These are phyloP conservation scores for Protomyces lactucae-debilis DNA, from an alignment of 1,139 yeast species.

Conservation along the genomic window DNA sequence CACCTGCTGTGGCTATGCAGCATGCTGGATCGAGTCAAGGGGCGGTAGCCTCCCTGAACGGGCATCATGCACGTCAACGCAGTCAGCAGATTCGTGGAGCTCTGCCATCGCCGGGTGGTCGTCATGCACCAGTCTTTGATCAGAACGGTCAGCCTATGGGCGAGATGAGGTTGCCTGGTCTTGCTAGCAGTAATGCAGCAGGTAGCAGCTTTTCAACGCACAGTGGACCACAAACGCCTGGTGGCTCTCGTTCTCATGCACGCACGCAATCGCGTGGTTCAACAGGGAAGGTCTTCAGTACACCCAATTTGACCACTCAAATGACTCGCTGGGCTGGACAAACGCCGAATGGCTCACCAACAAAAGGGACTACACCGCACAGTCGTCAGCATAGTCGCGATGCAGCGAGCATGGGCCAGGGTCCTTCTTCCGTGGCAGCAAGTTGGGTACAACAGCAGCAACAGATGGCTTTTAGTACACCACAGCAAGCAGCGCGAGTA, in stretches of 20 bases:
- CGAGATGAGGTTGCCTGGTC: background rate
- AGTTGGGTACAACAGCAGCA: slow-evolving; percentile 23
- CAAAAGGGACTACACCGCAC: background rate
- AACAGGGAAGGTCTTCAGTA: slow-evolving; percentile 8
- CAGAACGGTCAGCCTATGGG: background rate
- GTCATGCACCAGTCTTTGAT: background rate
- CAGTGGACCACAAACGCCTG: slow-evolving; percentile 14
- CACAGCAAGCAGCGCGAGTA: slow-evolving; percentile 13
- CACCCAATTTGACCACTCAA: slow-evolving; percentile 21
- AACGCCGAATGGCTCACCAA: slow-evolving; percentile 19
- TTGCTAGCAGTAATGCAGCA: background rate
- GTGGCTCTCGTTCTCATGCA: slow-evolving; percentile 13
- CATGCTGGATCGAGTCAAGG: background rate
- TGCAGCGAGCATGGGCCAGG: background rate
- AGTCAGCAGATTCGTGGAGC: background rate
- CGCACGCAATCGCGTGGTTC: slow-evolving; percentile 6
- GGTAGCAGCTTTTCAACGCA: background rate
- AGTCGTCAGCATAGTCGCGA: slow-evolving; percentile 7
- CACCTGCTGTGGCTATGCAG: background rate
- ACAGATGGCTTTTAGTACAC: slow-evolving; percentile 17
- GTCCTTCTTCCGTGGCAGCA: background rate
- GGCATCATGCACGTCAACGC: background rate
- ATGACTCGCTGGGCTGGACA: slow-evolving; percentile 12
- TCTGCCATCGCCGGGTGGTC: background rate
- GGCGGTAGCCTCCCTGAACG: background rate